Conservation (phyloP, 2,329 filamentous ascomycete species). For the Trichoderma pleuroti region DNA sequence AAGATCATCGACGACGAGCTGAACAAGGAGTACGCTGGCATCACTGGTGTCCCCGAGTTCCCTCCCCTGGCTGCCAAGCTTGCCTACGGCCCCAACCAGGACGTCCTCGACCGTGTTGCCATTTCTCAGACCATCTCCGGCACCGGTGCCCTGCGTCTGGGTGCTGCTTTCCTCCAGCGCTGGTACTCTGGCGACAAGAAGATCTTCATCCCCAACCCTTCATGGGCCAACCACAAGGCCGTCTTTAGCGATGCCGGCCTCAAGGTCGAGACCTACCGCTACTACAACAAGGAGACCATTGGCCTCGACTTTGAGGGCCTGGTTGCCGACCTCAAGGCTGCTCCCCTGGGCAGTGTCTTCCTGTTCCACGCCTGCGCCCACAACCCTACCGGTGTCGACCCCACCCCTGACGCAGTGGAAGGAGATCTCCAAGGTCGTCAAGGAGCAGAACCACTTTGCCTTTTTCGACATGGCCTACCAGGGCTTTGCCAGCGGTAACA, state of each 20-base stretch:
- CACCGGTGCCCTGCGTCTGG: conserved; percentile 92
- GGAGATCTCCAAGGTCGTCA: conserved; percentile 82
- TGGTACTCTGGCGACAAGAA: conserved; percentile 90
- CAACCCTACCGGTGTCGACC: conserved; percentile 96
- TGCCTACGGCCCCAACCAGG: conserved; percentile 80
- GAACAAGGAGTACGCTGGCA: conserved; percentile 98
- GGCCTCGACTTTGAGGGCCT: conserved; percentile 96
- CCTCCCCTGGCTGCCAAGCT: conserved; percentile 87
- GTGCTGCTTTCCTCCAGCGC: conserved; percentile 85
- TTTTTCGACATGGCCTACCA: conserved; percentile 99
- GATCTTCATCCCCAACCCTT: conserved; percentile 93
- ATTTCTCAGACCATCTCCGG: conserved; percentile 98
- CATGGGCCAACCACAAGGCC: conserved; percentile 77
- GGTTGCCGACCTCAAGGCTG: conserved; percentile 82
- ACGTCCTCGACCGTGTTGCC: conserved; percentile 73
- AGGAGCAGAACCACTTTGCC: conserved; percentile 81
- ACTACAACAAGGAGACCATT: conserved; percentile 99
- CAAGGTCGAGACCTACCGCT: conserved; percentile 90
- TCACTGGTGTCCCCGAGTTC: conserved; percentile 93
- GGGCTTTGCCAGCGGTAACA: conserved; percentile 91
- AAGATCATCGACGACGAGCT: conserved; percentile 72
- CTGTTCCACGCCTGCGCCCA: conserved; percentile 96
- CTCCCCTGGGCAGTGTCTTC: conserved; percentile 82
- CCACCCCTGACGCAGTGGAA: conserved; percentile 88
- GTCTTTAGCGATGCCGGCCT: conserved; percentile 93